Evolutionary conservation across 257 asterid species (phyloP).

Genomic region (Hygrophila difformis): DNA sequence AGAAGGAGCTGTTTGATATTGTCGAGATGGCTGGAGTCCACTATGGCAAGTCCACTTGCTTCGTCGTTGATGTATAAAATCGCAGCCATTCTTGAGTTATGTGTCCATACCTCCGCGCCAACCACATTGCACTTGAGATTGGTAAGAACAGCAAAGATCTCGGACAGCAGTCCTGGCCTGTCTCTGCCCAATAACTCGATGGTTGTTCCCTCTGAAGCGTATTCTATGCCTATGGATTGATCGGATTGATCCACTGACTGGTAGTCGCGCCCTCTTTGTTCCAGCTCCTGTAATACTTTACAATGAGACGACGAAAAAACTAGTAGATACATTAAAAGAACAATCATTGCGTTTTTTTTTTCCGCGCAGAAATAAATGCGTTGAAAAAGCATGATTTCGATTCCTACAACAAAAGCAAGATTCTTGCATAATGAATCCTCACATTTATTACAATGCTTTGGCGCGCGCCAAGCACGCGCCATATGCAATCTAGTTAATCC

Average conservation of each 20-base stretch:
- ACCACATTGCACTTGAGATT: constrained; percentile 70
- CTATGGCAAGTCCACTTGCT: constrained; percentile 37
- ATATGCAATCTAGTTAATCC: no score
- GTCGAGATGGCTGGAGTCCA: constrained; percentile 49
- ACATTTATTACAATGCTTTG: no score
- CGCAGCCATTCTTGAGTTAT: constrained; percentile 80
- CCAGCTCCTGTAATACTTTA: constrained; percentile 41
- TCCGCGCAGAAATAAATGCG: no score
- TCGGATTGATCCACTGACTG: constrained; percentile 49
- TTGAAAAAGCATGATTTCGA: no score
- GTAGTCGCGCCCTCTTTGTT: constrained; percentile 40
- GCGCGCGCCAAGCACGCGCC: no score
- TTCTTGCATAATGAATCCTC: no score
- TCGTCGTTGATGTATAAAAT: constrained; percentile 74
- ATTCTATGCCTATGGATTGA: constrained; percentile 59
- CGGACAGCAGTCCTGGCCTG: constrained; percentile 80
- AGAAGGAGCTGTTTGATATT: constrained; percentile 62
- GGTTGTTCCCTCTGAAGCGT: constrained; percentile 51
- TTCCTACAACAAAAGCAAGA: no score
- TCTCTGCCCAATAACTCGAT: constrained; percentile 75
- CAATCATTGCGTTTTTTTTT: no score
- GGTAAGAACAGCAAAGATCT: constrained; percentile 71
- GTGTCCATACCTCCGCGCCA: constrained; percentile 94
- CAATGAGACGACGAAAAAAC: no score
- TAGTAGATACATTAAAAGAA: no score